phyloP scores from a whole-genome alignment of 1,284 basidiomycete genomes.

The Ganoderma meredithae region DNA sequence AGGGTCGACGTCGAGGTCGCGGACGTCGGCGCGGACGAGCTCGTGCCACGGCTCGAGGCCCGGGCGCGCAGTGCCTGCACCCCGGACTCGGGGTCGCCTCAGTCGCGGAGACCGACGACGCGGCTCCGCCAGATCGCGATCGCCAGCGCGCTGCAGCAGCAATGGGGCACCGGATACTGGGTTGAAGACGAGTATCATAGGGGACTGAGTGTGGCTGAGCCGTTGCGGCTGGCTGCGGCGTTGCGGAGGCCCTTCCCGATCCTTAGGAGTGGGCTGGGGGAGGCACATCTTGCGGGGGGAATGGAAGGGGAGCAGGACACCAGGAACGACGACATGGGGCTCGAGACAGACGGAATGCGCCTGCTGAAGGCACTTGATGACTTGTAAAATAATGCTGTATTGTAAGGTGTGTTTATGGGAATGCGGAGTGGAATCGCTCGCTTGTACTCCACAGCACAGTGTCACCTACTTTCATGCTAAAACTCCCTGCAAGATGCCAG shows the following conservation, averaged over 20 bases:
- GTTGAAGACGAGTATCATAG: neutral
- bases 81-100: no score
- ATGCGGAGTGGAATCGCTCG: no score
- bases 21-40: neutral
- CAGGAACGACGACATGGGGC: no score
- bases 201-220: neutral
- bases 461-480: constrained; percentile 37
- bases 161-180: neutral
- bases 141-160: neutral
- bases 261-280: neutral
- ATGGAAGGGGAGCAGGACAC: neutral
- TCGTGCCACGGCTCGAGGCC: neutral
- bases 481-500: constrained; percentile 59
- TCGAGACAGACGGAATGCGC: neutral
- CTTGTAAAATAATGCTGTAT: no score
- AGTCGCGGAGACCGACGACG: neutral
- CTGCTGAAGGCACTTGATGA: neutral
- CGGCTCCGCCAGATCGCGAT: neutral
- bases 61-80: no score
- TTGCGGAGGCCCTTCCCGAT: neutral
- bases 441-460: no score
- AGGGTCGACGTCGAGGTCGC: neutral
- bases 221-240: neutral
- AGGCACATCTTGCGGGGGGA: no score
- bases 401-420: no score